phyloP scores from a whole-genome alignment of 192 early-diverging fungal genomes.

The Backusella westeae region DNA sequence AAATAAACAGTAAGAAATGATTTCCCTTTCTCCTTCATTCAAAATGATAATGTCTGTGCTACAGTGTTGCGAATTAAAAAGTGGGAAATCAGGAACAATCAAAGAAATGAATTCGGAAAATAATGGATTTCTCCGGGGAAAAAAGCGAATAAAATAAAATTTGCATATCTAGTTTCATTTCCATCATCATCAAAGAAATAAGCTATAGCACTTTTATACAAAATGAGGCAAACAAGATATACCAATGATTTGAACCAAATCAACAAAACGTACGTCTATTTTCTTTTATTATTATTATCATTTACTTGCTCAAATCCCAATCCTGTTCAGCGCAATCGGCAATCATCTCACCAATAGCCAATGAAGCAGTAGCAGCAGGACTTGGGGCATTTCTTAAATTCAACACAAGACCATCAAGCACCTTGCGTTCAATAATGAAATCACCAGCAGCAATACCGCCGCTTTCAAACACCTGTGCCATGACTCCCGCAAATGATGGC shows the following conservation, averaged over 20 bases:
- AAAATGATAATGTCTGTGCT: background rate
- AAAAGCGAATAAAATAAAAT: background rate
- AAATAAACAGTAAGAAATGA: too few species aligned
- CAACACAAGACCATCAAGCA: constrained; percentile 24
- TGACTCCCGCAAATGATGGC: constrained; percentile 32
- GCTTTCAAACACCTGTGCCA: constrained; percentile 31
- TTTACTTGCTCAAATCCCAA: constrained; percentile 19
- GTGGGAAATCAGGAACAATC: background rate
- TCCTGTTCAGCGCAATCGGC: constrained; percentile 29
- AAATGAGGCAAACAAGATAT: too few species aligned
- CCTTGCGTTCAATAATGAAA: constrained; percentile 35
- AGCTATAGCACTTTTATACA: too few species aligned
- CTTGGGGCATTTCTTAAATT: constrained; percentile 36
- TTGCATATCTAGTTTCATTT: background rate
- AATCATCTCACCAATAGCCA: constrained; percentile 36
- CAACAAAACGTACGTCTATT: background rate
- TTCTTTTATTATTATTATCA: background rate
- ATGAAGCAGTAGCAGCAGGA: constrained; percentile 33
- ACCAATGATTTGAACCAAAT: background rate
- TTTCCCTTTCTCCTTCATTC: too few species aligned
- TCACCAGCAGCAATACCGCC: constrained; percentile 32
- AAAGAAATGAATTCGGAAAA: background rate
- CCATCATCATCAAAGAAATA: background rate
- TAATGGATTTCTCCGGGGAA: background rate
- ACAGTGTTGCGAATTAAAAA: background rate